Percentiles rank a stretch among this genome's conserved stretches.
Evolutionary conservation across 2,329 filamentous ascomycete genomes (phyloP).

Genomic region (Coniochaeta pulveracea): DNA sequence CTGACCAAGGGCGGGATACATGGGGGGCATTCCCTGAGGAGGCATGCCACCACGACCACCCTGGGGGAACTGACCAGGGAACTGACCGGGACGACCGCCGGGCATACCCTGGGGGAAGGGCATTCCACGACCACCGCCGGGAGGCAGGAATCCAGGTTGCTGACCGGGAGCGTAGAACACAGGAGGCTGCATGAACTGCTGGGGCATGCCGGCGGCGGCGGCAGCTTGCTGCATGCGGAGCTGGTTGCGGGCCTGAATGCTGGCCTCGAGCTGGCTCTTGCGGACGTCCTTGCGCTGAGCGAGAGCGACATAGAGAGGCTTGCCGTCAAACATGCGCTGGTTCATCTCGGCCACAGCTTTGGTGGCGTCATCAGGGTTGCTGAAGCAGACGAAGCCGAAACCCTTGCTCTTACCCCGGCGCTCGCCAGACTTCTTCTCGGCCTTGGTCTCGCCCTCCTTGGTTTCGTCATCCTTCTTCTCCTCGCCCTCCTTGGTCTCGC

Average conservation of each 20-base stretch:
- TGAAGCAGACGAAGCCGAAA: constrained; percentile 99
- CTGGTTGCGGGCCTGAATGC: constrained; percentile 98
- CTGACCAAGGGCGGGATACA: constrained; percentile 72
- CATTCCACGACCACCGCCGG: constrained; percentile 50
- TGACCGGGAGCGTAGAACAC: constrained; percentile 87
- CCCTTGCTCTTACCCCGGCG: constrained; percentile 96
- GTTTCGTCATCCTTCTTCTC: constrained; percentile 28
- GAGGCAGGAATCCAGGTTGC: constrained; percentile 58
- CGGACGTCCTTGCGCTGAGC: constrained; percentile 99
- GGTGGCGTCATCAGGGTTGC: constrained; percentile 96
- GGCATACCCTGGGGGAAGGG: constrained; percentile 60
- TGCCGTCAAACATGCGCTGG: constrained; percentile 95
- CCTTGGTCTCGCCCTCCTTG: constrained; percentile 42
- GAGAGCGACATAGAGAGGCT: constrained; percentile 94
- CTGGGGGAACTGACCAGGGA: constrained; percentile 72
- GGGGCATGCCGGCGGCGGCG: constrained; percentile 78
- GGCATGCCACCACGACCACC: constrained; percentile 75
- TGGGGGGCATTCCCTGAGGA: constrained; percentile 77
- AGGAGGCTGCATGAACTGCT: constrained; percentile 76
- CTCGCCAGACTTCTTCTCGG: constrained; percentile 45
- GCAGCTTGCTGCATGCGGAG: constrained; percentile 96
- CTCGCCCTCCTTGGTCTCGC: constrained; percentile 30
- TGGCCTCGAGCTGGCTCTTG: constrained; percentile 98
- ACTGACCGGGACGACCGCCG: constrained; percentile 75
- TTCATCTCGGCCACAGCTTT: constrained; percentile 99